Percentiles rank a stretch among this genome's conserved stretches.
These are phyloP conservation scores for Rachicladosporium sp. DNA, from an alignment of 2,329 filamentous ascomycete species.

Conservation along the genomic window DNA sequence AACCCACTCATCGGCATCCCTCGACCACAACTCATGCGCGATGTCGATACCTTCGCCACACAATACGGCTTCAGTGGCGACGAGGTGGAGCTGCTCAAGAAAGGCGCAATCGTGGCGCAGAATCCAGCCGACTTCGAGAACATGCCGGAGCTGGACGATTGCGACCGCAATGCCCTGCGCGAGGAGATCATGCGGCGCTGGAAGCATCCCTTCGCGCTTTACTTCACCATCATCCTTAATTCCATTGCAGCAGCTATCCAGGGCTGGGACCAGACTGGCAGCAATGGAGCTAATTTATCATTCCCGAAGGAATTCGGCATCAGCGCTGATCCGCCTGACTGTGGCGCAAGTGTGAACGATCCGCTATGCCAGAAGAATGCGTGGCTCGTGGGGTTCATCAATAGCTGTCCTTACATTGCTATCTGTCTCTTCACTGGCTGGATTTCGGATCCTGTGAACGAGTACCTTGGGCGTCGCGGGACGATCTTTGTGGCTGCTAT, in stretches of 20 bases:
- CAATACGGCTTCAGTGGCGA: conserved; percentile 30
- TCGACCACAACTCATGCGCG: conserved; percentile 36
- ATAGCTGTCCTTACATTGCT: conserved; percentile 45
- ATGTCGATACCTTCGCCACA: conserved; percentile 45
- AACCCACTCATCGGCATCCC: conserved; percentile 47
- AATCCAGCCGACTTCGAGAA: conserved; percentile 34
- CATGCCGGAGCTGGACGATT: conserved; percentile 30
- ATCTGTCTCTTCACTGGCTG: conserved; percentile 12
- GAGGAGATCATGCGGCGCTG: conserved; percentile 37
- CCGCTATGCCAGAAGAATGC: conserved; percentile 25
- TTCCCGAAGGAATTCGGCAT: conserved; percentile 31
- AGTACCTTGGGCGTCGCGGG: conserved; percentile 23
- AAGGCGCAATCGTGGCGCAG: conserved; percentile 38
- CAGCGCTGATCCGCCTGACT: conserved; percentile 13
- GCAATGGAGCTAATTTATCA: conserved; percentile 41
- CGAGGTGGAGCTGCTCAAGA: conserved; percentile 30
- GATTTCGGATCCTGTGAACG: conserved; percentile 36
- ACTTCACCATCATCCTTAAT: conserved; percentile 40
- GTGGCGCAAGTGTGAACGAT: conserved; percentile 1
- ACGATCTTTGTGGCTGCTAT: conserved; percentile 28
- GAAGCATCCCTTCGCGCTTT: conserved; percentile 36
- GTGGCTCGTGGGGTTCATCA: conserved; percentile 56
- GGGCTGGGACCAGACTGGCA: conserved; percentile 42
- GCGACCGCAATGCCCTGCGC: conserved; percentile 31
- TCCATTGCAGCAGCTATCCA: conserved; percentile 42